Base-by-base conservation (phyloP, 805 yeast genomes). In the Ogataea zsoltii region DNA sequence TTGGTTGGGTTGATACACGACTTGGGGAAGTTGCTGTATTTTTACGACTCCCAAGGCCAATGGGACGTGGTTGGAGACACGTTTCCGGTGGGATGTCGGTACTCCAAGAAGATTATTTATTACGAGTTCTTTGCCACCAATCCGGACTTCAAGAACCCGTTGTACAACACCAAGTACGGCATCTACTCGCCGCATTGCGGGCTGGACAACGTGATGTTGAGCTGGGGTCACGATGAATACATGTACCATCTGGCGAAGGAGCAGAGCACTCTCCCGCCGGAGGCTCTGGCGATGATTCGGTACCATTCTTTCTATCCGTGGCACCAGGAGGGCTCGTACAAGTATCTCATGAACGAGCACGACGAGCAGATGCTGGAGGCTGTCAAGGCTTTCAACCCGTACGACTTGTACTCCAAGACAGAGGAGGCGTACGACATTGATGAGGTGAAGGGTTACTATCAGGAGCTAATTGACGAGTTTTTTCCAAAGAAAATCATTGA, bases 31-130 rank as follows among this genome's bases (percentile, higher is more conserved):
- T 69, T 83, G 14, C 67, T 83, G 14, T 83, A 83, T 59, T 83
- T 83, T 52, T 83, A 77, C 56, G 88, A 82, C 54, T 82, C 88
- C 12, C 72, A 79, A 54, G 89, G 89, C 7, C 89, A 83, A 60
- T 83, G 89, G 89, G 88, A 83, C 58, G 90, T 83, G 25, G 90
- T 83, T 16, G 90, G 90, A 5, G 90, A 83, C 58, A 83, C 89
- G 2, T 83, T 83, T 56, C 87, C 89, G 0, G 87, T 83, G 19
- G 90, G 90, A 2, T 83, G 90, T 60, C 73, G 74, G 47, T 83
- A 74, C 56, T 80, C 79, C 55, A 75, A 75, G 46, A 74, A 76
- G 50, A 81, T 79, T 39, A 82, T 83, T 12, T 79, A 77, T 52
- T 75, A 81, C 35, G 83, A 81, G 30, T 78, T 74, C 50, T 83